Evolutionary conservation across 1,139 yeast species (phyloP), one percentile per base, ranked within the genome.

Genomic region (Suhomyces choctaworum): DNA sequence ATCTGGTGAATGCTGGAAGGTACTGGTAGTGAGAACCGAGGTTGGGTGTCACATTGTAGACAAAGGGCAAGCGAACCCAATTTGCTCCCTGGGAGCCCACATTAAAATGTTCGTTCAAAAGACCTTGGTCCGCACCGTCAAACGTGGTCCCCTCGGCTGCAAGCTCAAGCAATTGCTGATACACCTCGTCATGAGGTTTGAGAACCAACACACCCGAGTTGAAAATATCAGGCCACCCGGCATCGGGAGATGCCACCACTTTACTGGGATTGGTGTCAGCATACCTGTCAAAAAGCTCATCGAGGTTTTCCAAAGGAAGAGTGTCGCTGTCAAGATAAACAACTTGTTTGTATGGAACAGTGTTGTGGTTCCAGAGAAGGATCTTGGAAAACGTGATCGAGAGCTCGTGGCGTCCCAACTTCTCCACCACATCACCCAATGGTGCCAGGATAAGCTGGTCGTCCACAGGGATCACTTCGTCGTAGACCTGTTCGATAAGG

Each of bases 171-270:
- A 62, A 53, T 22, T 48, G 43, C 10, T 41, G 37, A 37, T 45
- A 58, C 9, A 53, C 52, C 3, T 29, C 30, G 8, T 34, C 29
- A 36, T 43, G 42, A 6, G 66, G 66, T 38, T 52, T 55, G 31
- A 60, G 45, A n/a, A 58, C 48, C 33, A 62, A 49, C 10, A 62
- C 58, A 3, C 66, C 66, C 8, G 62, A 55, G 41, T 62, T 62
- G 47, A 61, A 62, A 31, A 58, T 58, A 44, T 62, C 67, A 8
- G 67, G 67, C 66, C 67, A 61, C n/a, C 67, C 67, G 7, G 63
- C 52, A 37, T 62, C 67, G 5, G 66, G 63, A 21, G 59, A 46
- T 4, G 66, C 66, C 5, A 46, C 61, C 19, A 62, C 45, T 36
- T 51, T 48, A 10, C 36, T 32, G 1, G 42, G 35, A 4, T 27